Evolutionary conservation across 2,329 filamentous ascomycete genomes (phyloP).

Genomic region (Calonectria henricotiae): DNA sequence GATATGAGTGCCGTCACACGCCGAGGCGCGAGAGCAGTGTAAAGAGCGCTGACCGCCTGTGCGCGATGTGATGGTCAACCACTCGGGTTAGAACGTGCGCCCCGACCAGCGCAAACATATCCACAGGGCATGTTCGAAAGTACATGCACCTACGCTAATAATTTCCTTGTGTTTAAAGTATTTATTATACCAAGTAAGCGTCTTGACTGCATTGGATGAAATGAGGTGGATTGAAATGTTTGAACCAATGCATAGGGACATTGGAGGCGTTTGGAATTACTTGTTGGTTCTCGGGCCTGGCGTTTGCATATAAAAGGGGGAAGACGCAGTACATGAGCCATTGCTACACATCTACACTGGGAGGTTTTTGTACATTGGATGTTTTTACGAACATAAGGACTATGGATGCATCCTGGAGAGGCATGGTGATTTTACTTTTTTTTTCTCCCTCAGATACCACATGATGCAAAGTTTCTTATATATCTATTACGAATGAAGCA

Average conservation of each 20-base stretch:
- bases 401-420: constrained; percentile 46
- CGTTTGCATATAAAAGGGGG: constrained; percentile 49
- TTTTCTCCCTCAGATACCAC: constrained; percentile 53
- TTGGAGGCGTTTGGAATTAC: constrained; percentile 47
- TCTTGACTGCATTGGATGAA: constrained; percentile 44
- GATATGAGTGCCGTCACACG: constrained; percentile 49
- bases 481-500: constrained; percentile 28
- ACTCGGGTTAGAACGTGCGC: background rate
- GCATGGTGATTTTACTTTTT: constrained; percentile 45
- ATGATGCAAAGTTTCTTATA: constrained; percentile 49
- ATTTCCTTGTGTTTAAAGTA: constrained; percentile 43
- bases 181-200: constrained; percentile 42
- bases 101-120: constrained; percentile 17
- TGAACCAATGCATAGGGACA: constrained; percentile 18
- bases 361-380: constrained; percentile 22
- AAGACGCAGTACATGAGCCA: constrained; percentile 27
- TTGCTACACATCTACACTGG: constrained; percentile 20
- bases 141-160: constrained; percentile 40
- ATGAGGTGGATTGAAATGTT: constrained; percentile 31
- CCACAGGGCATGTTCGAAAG: constrained; percentile 40
- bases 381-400: constrained; percentile 35
- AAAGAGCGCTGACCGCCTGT: constrained; percentile 47
- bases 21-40: constrained; percentile 50
- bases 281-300: constrained; percentile 39
- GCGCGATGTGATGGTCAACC: constrained; percentile 41